Evolutionary conservation across 192 early-diverging fungal genomes (phyloP).

Genomic region (Podila epigama): DNA sequence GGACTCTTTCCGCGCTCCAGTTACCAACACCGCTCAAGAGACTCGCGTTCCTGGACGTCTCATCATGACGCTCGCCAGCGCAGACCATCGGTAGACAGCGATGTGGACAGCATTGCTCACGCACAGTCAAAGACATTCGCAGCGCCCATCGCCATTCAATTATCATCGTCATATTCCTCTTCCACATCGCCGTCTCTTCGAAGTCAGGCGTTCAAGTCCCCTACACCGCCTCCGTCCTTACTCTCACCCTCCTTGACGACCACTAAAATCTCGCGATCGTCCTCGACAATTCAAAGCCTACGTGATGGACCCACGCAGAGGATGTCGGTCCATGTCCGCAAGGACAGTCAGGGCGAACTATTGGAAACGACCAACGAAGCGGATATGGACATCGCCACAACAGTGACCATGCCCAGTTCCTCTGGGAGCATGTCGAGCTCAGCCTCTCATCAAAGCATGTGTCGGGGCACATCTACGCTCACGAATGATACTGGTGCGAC

Average conservation of each 20-base stretch:
- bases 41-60: background rate
- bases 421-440: background rate
- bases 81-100: background rate
- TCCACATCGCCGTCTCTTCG: background rate
- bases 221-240: background rate
- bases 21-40: too few species aligned
- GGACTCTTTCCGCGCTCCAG: too few species aligned
- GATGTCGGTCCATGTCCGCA: background rate
- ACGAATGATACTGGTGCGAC: background rate
- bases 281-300: background rate
- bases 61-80: background rate
- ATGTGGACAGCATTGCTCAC: background rate
- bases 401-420: too few species aligned
- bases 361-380: background rate
- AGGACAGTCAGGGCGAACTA: background rate
- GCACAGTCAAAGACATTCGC: background rate
- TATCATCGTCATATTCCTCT: background rate
- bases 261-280: background rate
- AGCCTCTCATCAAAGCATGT: background rate
- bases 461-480: background rate
- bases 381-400: too few species aligned
- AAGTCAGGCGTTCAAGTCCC: constrained; percentile 1
- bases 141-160: background rate
- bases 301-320: background rate
- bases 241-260: background rate